phyloP scores from a whole-genome alignment of 768 basidiomycete species.

The Trametes punicea region DNA sequence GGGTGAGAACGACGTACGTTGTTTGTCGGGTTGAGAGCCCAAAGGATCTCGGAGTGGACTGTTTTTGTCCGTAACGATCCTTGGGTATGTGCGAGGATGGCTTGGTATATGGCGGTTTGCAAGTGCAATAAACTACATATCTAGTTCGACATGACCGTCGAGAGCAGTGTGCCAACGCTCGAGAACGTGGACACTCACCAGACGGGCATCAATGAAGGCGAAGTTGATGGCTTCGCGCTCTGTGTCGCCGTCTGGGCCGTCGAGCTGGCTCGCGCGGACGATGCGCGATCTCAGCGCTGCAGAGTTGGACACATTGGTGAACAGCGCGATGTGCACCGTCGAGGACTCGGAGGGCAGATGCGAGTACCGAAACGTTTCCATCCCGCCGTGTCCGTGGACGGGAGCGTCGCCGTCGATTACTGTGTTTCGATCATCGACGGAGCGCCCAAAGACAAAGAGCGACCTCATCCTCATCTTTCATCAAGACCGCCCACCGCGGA shows the following conservation, averaged over 20 bases:
- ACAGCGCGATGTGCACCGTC: conserved; percentile 60
- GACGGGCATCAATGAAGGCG: conserved; percentile 82
- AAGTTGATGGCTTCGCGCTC: conserved; percentile 83
- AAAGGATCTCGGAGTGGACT: conserved; percentile 89
- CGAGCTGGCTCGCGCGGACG: conserved; percentile 60
- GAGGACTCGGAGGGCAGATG: conserved; percentile 43
- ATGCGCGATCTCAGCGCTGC: conserved; percentile 60
- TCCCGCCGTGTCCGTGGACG: too few relatives aligned
- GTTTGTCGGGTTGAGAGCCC: conserved; percentile 80
- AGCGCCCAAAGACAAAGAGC: not conserved
- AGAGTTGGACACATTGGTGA: conserved; percentile 64
- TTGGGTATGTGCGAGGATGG: conserved; percentile 65
- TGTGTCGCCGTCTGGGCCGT: conserved; percentile 56
- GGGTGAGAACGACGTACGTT: conserved; percentile 48
- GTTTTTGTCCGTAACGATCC: conserved; percentile 74
- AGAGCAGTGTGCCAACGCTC: not conserved
- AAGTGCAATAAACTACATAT: conserved; percentile 79
- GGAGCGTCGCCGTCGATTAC: too few relatives aligned
- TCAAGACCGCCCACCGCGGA: not conserved
- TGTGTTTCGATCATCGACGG: not conserved
- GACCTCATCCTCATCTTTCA: not conserved
- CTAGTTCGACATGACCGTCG: conserved; percentile 37
- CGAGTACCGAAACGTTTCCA: conserved; percentile 57
- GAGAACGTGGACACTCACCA: conserved; percentile 48
- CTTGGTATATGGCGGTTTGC: conserved; percentile 80